These are phyloP conservation scores for Scheffersomyces stipitis DNA, from an alignment of 805 yeast species.

Conservation along the genomic window DNA sequence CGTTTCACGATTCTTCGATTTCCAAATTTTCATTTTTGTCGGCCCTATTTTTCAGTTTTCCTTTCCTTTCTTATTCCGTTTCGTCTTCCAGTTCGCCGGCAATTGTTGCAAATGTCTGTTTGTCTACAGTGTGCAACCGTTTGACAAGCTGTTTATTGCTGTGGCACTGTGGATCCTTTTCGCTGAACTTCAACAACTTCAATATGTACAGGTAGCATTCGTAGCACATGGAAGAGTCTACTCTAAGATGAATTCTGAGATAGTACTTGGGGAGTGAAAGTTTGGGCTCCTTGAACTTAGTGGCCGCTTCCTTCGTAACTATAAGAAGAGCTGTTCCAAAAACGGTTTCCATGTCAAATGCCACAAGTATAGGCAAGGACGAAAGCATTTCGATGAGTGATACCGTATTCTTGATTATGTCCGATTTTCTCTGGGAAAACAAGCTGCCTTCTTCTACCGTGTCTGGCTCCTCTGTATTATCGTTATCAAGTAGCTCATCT, in stretches of 20 bases:
- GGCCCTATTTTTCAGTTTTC: no score
- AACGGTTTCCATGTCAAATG: slow-evolving; percentile 31
- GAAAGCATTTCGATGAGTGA: slow-evolving; percentile 39
- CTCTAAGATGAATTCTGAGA: slow-evolving; percentile 13
- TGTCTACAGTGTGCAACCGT: slow-evolving; percentile 14
- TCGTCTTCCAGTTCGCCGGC: slow-evolving; percentile 10
- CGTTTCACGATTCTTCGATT: no score
- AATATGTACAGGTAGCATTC: slow-evolving; percentile 27
- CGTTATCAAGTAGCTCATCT: slow-evolving; percentile 18
- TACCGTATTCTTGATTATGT: slow-evolving; percentile 27
- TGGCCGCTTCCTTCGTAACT: slow-evolving; percentile 19
- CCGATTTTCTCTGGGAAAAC: slow-evolving; percentile 9
- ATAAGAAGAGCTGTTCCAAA: slow-evolving; percentile 30
- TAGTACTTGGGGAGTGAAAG: slow-evolving; percentile 19
- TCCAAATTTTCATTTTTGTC: no score
- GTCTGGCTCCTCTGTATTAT: slow-evolving; percentile 1
- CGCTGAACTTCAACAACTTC: slow-evolving; percentile 20
- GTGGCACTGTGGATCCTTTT: slow-evolving; percentile 20
- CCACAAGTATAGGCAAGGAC: slow-evolving; percentile 36
- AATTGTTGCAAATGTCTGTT: slow-evolving; percentile 13
- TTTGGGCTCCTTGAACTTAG: slow-evolving; percentile 12
- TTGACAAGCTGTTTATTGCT: slow-evolving; percentile 24
- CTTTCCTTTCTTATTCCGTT: not conserved
- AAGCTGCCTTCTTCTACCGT: slow-evolving; percentile 10
- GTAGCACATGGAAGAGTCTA: slow-evolving; percentile 15